phyloP scores from a whole-genome alignment of 1,284 basidiomycete species.

The Ustilago trichophora region DNA sequence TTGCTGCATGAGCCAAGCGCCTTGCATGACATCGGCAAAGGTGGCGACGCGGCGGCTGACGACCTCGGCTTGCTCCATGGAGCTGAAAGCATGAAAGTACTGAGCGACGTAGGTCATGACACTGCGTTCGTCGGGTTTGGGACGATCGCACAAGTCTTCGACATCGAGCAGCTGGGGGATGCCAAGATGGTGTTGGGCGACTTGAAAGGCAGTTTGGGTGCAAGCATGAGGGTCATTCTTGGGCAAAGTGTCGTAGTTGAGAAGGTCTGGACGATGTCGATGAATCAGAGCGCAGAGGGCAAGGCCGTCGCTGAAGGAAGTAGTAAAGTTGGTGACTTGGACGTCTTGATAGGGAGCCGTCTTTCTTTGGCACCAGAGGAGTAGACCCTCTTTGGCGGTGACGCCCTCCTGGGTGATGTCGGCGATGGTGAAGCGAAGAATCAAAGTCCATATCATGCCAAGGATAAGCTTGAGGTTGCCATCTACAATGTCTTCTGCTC shows the following conservation, averaged over 20 bases:
- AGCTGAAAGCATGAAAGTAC: conserved; percentile 97
- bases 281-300: conserved; percentile 96
- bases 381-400: conserved; percentile 89
- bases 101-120: conserved; percentile 96
- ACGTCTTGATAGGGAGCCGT: conserved; percentile 91
- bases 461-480: conserved; percentile 96
- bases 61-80: conserved; percentile 95
- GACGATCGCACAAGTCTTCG: conserved; percentile 89
- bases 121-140: conserved; percentile 89
- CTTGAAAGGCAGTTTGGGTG: conserved; percentile 39
- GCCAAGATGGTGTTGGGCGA: conserved; percentile 38
- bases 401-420: conserved; percentile 98
- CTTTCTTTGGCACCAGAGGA: conserved; percentile 97
- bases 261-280: conserved; percentile 90
- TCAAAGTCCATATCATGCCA: conserved; percentile 98
- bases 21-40: conserved; percentile 92
- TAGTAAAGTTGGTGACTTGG: conserved; percentile 89
- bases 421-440: conserved; percentile 87
- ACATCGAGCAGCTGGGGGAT: conserved; percentile 90
- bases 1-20: conserved; percentile 75
- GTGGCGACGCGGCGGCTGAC: conserved; percentile 92
- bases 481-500: conserved; percentile 96
- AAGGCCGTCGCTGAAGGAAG: conserved; percentile 91
- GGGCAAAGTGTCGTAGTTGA: conserved; percentile 81
- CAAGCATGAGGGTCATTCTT: conserved; percentile 71